Evolutionary conservation across 139 green algal genomes (phyloP), one percentile per base, ranked within the genome.

Genomic region (Desmodesmus armatus): DNA sequence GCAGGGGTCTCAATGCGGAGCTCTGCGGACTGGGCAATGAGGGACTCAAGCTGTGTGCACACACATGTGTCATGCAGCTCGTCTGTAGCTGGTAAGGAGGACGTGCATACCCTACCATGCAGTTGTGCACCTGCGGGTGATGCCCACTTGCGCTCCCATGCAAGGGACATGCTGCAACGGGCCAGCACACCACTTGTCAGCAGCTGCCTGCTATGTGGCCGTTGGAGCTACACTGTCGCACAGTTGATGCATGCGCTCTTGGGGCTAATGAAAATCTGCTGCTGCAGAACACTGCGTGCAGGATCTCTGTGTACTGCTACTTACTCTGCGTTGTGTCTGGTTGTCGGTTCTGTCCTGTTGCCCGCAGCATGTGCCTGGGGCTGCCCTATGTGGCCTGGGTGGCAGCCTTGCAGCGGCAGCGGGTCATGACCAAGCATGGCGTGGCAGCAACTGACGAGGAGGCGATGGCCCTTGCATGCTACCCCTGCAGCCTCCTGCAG

Each of bases 11-110:
- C 15, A 82, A 82, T 19, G 35, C 53, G n/a, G 37, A 60, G 25
- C 23, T 41, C 13, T 82, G 76, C 23, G 76, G 76, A 9, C 62
- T 82, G 41, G 76, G 76, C 76, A 82, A 82, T 73, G 76, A 82
- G 62, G 76, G 76, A 5, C 17, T 82, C 5, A 82, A 82, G 55
- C 55, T 82, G 35, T 71, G 41, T 37, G 55, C n/a, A 7, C 35
- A 82, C 55, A 72, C 55, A 7, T 82, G 76, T 55, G 55, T 82
- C 17, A 53, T 82, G 43, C 76, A 82, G 40, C 55, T 55, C n/a
- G 37, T 31, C 21, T 82, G 76, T 37, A 82, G 76, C 76, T 82
- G 76, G 76, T 82, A 33, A 67, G 73, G n/a, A n/a, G n/a, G n/a
- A n/a, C 51, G 51, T 62, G 51, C 51, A 17, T 17, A 62, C 17